Base-by-base conservation (phyloP, 306 rosid species). In the Inga laurina region DNA sequence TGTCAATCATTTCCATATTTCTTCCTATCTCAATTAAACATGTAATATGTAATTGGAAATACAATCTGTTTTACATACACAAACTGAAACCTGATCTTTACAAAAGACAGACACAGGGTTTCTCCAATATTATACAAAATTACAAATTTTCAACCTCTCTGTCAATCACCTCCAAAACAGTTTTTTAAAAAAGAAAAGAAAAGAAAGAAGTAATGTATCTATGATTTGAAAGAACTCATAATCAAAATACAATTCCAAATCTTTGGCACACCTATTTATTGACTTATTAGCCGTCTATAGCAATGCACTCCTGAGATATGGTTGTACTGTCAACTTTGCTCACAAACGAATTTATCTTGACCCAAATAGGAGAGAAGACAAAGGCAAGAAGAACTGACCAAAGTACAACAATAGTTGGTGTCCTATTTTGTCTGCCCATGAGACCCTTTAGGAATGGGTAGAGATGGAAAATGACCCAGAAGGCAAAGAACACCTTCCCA, bases 371-470 rank as follows among this genome's bases (percentile, higher is more conserved):
- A 64, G 99, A 96, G 86, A 96, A 96, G 70, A 96, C 97, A 49
- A 98, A 96, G 57, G 99, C 99, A 87, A 93, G 83, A 83, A 96
- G 91, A 85, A 96, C 94, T n/a, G 99, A 88, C 99, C 99, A 93
- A 0, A 96, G 90, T 24, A 96, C 84, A 87, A 93, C 99, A 80
- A 96, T 93, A 77, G 99, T 96, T 4, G 99, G 99, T 7, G 99
- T 96, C 57, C 98, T 83, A 91, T 96, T 96, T 83, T 93, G 98
- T 78, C 99, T 95, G 43, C 99, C 99, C 99, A 95, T 95, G 80
- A 27, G 96, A 86, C 98, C 99, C 77, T 93, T 96, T 39, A 96
- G 94, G 93, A 96, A 93, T 5, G 99, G 99, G 43, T 96, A 96
- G 82, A 96, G 97, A 88, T 96, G 27, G 27, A 27, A 86, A 69